A percentile compares a stretch with the other conserved stretches of the same genome.
Conservation (phyloP, 768 basidiomycete species). For the Crucibulum laeve region DNA sequence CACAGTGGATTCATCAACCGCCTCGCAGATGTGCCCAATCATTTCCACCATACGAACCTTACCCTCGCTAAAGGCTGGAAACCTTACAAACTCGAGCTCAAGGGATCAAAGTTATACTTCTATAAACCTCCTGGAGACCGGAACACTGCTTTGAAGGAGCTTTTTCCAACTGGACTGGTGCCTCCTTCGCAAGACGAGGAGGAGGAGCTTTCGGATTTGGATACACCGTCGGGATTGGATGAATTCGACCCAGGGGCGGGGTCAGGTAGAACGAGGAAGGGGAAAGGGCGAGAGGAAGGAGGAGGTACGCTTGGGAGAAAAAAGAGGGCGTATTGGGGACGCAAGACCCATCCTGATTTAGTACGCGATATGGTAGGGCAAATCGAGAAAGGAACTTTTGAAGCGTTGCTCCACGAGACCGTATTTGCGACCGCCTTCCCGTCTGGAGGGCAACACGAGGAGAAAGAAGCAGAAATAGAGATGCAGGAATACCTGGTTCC, state of each 20-base stretch:
- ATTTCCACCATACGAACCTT: constrained; percentile 24
- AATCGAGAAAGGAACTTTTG: constrained; percentile 66
- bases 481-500: constrained; percentile 6
- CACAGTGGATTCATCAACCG: constrained; percentile 76
- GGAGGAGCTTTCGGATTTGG: constrained; percentile 18
- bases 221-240: constrained; percentile 10
- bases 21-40: constrained; percentile 45
- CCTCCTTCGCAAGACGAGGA: constrained; percentile 50
- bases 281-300: constrained; percentile 6
- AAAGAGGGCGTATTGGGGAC: constrained; percentile 76
- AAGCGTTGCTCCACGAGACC: constrained; percentile 78
- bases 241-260: constrained; percentile 13
- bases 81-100: constrained; percentile 77
- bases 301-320: constrained; percentile 35
- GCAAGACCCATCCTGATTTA: constrained; percentile 69
- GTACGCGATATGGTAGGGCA: constrained; percentile 29
- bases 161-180: constrained; percentile 69
- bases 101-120: constrained; percentile 82
- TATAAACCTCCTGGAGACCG: constrained; percentile 81
- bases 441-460: constrained; percentile 1
- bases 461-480: constrained; percentile 12
- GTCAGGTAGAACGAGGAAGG: constrained; percentile 11
- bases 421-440: constrained; percentile 74
- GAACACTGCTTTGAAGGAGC: constrained; percentile 56
- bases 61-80: constrained; percentile 75